phyloP scores from a whole-genome alignment of 164 flowering plant species.

The Platanus orientalis region DNA sequence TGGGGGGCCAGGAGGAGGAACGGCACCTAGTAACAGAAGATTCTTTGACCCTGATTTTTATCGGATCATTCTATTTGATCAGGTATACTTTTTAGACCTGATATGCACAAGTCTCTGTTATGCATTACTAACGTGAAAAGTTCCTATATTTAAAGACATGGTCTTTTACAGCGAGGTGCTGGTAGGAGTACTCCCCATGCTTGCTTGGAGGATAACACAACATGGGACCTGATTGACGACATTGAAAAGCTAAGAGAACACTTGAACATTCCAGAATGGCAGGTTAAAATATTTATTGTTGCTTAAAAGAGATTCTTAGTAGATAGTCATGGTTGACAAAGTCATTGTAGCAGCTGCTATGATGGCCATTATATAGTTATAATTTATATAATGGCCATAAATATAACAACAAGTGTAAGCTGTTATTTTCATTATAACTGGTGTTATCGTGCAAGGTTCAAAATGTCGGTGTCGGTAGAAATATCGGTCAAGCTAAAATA shows the following conservation, averaged over 20 bases:
- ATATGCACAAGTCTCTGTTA: background rate
- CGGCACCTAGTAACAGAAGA: slow-evolving; percentile 71
- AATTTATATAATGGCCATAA: no score
- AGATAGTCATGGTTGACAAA: no score
- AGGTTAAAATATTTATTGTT: slow-evolving; percentile 54
- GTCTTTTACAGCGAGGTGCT: slow-evolving; percentile 75
- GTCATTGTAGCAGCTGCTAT: no score
- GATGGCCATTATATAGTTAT: no score
- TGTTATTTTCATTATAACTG: no score
- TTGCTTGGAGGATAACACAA: slow-evolving; percentile 91
- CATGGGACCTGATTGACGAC: slow-evolving; percentile 87
- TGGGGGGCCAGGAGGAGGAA: slow-evolving; percentile 99
- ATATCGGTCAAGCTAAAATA: no score
- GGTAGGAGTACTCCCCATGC: slow-evolving; percentile 99
- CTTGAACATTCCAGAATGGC: slow-evolving; percentile 92
- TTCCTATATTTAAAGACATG: background rate
- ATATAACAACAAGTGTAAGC: no score
- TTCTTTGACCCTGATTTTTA: slow-evolving; percentile 94
- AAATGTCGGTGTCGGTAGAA: no score
- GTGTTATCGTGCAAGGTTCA: no score
- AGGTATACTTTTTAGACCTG: slow-evolving; percentile 39
- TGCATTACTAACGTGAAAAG: no score
- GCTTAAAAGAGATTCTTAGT: no score
- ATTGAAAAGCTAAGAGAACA: slow-evolving; percentile 82
- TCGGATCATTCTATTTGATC: slow-evolving; percentile 86